Percentiles rank a stretch among this genome's conserved stretches.
These are phyloP conservation scores for Leishmania arabica DNA, from an alignment of 208 protist species.

Conservation along the genomic window DNA sequence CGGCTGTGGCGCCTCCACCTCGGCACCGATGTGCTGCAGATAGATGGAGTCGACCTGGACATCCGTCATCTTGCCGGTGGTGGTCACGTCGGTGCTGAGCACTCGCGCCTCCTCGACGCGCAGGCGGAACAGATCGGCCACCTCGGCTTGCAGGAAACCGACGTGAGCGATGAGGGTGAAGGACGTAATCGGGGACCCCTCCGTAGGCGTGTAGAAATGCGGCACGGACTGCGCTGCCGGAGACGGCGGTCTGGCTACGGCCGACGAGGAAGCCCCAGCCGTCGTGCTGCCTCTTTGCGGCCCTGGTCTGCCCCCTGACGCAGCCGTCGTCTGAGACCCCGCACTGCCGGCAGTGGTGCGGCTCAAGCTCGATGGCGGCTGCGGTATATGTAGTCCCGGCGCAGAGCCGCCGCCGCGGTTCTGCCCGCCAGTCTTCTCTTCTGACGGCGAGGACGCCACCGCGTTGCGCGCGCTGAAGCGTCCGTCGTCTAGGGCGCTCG, in stretches of 20 bases:
- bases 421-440: neutral
- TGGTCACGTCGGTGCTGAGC: constrained; percentile 24
- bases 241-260: neutral
- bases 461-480: neutral
- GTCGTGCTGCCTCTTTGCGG: neutral
- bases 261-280: neutral
- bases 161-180: constrained; percentile 27
- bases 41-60: constrained; percentile 15
- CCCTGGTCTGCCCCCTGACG: neutral
- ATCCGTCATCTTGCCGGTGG: constrained; percentile 16
- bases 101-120: constrained; percentile 27
- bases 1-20: constrained; percentile 26
- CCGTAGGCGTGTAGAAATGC: neutral
- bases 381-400: neutral
- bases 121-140: constrained; percentile 44
- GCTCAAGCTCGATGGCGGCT: neutral
- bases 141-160: constrained; percentile 36
- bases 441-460: neutral
- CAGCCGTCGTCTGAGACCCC: neutral
- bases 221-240: neutral
- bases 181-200: constrained; percentile 2
- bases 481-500: neutral
- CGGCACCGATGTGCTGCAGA: constrained; percentile 49
- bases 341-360: neutral
- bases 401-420: neutral